These are phyloP conservation scores for Cerioporus squamosus DNA, from an alignment of 1,284 basidiomycete genomes.

Conservation along the genomic window DNA sequence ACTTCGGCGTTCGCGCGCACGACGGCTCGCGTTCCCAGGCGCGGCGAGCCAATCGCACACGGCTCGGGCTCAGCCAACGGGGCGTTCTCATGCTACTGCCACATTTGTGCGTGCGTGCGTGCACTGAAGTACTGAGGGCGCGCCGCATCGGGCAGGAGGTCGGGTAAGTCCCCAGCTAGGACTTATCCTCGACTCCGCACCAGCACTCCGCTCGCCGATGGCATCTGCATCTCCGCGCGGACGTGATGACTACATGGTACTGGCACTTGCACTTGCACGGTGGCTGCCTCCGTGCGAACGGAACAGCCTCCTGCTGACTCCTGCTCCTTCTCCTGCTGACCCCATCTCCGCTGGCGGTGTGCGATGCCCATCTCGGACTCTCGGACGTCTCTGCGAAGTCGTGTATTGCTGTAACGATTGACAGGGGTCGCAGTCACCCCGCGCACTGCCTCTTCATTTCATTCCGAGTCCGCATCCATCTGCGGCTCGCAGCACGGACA, in stretches of 20 bases:
- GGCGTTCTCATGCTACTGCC: not conserved
- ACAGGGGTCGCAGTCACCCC: not conserved
- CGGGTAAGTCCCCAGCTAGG: not conserved
- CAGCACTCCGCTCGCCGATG: not conserved
- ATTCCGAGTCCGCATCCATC: not conserved
- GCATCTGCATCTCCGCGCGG: too few species aligned
- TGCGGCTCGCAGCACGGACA: too few species aligned
- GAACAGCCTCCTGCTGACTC: too few species aligned
- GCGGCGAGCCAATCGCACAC: not conserved
- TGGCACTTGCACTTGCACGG: not conserved
- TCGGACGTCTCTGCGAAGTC: too few species aligned
- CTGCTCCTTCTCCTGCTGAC: too few species aligned
- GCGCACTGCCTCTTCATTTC: constrained; percentile 2
- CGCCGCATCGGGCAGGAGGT: not conserved
- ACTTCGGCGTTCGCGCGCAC: too few species aligned
- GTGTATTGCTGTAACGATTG: too few species aligned
- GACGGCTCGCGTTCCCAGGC: not conserved
- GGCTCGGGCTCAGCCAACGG: not conserved
- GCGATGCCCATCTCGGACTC: too few species aligned
- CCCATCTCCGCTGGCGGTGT: too few species aligned
- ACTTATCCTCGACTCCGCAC: not conserved
- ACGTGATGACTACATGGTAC: too few species aligned
- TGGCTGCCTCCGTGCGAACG: not conserved
- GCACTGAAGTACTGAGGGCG: not conserved
- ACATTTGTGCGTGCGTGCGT: not conserved